Evolutionary conservation across 805 yeast genomes (phyloP).

Genomic region (Yamadazyma scolyti): DNA sequence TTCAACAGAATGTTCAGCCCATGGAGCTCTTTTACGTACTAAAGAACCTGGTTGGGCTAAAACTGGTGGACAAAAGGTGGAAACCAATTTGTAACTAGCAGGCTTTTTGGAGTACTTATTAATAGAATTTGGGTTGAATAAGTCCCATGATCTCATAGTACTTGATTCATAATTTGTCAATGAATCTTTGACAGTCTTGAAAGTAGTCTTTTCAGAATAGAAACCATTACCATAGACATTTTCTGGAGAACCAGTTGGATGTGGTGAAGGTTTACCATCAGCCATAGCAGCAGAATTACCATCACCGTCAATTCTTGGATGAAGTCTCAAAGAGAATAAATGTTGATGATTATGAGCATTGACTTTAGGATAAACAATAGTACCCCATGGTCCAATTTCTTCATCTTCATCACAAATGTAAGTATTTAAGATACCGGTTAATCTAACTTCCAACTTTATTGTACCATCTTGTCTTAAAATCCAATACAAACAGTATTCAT

Average conservation of each 20-base stretch:
- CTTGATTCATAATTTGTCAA: conserved; percentile 56
- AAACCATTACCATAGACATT: conserved; percentile 79
- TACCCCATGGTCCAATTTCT: conserved; percentile 73
- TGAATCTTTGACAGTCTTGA: conserved; percentile 66
- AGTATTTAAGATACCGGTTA: conserved; percentile 82
- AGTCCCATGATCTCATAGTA: conserved; percentile 73
- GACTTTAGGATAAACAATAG: conserved; percentile 73
- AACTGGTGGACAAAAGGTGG: conserved; percentile 69
- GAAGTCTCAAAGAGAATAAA: conserved; percentile 70
- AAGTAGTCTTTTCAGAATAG: conserved; percentile 59
- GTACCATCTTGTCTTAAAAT: conserved; percentile 81
- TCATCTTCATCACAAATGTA: conserved; percentile 62
- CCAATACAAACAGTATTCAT: conserved; percentile 84
- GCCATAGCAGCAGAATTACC: conserved; percentile 67
- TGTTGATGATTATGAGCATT: conserved; percentile 89
- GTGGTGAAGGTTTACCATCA: conserved; percentile 60
- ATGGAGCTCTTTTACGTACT: conserved; percentile 77
- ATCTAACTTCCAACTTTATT: conserved; percentile 71
- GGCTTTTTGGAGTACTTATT: conserved; percentile 74
- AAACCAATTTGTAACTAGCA: conserved; percentile 71
- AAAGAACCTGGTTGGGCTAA: conserved; percentile 72
- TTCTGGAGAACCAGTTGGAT: conserved; percentile 60
- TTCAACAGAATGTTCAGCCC: conserved; percentile 65
- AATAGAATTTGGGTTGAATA: conserved; percentile 65
- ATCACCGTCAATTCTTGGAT: conserved; percentile 80